Base-by-base conservation (phyloP, 2,329 filamentous ascomycete species). In the Fusarium piperis region DNA sequence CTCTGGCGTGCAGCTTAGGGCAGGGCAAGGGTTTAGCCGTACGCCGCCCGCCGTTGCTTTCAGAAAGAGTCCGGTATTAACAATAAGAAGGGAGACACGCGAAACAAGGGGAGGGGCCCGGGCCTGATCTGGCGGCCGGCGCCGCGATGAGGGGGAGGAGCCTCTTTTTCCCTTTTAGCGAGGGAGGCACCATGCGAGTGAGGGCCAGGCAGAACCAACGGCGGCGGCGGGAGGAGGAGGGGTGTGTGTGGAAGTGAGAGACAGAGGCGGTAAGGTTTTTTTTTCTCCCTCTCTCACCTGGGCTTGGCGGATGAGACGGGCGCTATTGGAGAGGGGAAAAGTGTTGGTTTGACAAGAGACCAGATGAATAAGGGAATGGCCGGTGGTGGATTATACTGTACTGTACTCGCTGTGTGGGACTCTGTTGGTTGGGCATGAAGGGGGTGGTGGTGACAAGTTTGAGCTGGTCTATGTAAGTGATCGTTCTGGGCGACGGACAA, bases 1-100 rank as follows among this genome's bases (percentile, higher is more conserved):
- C 48, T 32, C 48, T 53, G 48, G 48, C 48, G 48, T 53, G 44
- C 48, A 44, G 26, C 41, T 67, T 67, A 70, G 67, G 67, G 67
- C 32, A 68, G 67, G 53, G 63, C 63, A 18, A 70, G 53, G 46
- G 57, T 32, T 52, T 63, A n/a, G 46, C 23, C 39, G 18, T 44
- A 44, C 58, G 48, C n/a, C n/a, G n/a, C n/a, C 48, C 48, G 46
- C 46, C 46, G 46, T 28, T 51, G 44, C 23, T 23, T 48, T 48
- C 36, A 39, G 36, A 39, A 44, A 44, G 39, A 23, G 39, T 23
- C 39, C 39, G 39, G 39, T 23, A 44, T 44, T 44, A 44, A 44
- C 6, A 6, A 32, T 18, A 23, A 44, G 7, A 15, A 23, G 39
- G 39, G 39, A 44, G 39, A 35, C 39, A 44, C 39, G 39, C 39